Evolutionary conservation across 2,329 filamentous ascomycete genomes (phyloP).

Genomic region (Nannizziopsis arthrosporioides): DNA sequence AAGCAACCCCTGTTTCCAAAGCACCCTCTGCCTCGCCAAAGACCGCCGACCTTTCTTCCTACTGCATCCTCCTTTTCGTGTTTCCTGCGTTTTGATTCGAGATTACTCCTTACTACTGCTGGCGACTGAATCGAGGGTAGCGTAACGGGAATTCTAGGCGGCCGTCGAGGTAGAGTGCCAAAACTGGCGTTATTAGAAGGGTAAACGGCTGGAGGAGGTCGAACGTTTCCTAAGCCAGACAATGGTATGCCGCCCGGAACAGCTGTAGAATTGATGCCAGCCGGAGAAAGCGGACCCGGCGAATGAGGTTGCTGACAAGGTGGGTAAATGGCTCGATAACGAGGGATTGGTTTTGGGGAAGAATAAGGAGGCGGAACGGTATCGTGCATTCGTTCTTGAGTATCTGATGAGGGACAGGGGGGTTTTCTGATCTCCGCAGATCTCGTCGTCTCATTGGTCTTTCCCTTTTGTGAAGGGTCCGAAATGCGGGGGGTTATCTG

Average conservation of each 20-base stretch:
- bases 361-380: conserved; percentile 9
- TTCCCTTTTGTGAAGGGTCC: neutral
- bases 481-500: conserved; percentile 1
- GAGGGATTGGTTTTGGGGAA: conserved; percentile 18
- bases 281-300: conserved; percentile 52
- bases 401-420: neutral
- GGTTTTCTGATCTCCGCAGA: neutral
- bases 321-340: conserved; percentile 50
- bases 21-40: conserved; percentile 56
- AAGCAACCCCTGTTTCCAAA: conserved; percentile 54
- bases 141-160: conserved; percentile 1
- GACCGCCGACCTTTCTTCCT: conserved; percentile 46
- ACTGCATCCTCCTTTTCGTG: conserved; percentile 56
- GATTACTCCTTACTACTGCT: conserved; percentile 21
- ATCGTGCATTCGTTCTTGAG: neutral
- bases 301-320: conserved; percentile 46
- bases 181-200: conserved; percentile 26
- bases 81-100: conserved; percentile 44
- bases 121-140: neutral
- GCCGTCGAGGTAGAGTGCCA: conserved; percentile 21
- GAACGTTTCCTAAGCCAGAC: conserved; percentile 47
- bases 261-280: conserved; percentile 49
- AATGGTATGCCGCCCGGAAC: conserved; percentile 51
- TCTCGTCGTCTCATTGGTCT: neutral
- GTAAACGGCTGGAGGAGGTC: conserved; percentile 22